Evolutionary conservation across 1,139 yeast genomes (phyloP).

Genomic region (Candida mesenterica): DNA sequence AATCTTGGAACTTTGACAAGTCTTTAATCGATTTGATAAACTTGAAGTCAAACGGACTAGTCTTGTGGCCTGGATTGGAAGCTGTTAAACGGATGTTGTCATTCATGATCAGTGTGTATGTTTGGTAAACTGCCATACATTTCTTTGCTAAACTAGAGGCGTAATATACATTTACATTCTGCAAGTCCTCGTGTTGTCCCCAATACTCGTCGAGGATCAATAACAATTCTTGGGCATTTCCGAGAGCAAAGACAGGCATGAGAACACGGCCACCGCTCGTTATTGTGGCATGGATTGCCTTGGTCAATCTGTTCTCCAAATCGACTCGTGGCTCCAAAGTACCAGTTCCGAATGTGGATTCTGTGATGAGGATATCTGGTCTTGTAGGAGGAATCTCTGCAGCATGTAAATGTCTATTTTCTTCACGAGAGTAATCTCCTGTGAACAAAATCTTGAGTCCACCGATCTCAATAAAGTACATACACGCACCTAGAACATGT

Average conservation of each 20-base stretch:
- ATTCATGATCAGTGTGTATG: slow-evolving; percentile 96
- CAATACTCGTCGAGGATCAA: slow-evolving; percentile 92
- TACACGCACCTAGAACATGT: slow-evolving; percentile 97
- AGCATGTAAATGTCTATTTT: slow-evolving; percentile 89
- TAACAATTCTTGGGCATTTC: slow-evolving; percentile 92
- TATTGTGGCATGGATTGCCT: slow-evolving; percentile 78
- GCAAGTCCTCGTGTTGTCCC: slow-evolving; percentile 80
- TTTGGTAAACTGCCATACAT: slow-evolving; percentile 96
- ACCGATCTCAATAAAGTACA: slow-evolving; percentile 93
- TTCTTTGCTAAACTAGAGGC: slow-evolving; percentile 93
- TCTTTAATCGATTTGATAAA: slow-evolving; percentile 78
- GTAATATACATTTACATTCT: slow-evolving; percentile 77
- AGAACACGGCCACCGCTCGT: slow-evolving; percentile 89
- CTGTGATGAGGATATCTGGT: slow-evolving; percentile 90
- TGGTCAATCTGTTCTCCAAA: slow-evolving; percentile 78
- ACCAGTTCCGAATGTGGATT: slow-evolving; percentile 97
- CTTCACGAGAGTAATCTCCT: slow-evolving; percentile 95
- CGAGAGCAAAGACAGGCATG: slow-evolving; percentile 93
- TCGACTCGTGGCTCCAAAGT: slow-evolving; percentile 90
- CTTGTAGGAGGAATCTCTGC: slow-evolving; percentile 91
- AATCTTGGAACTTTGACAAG: slow-evolving; percentile 82
- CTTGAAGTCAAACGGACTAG: slow-evolving; percentile 87
- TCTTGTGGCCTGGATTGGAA: slow-evolving; percentile 30
- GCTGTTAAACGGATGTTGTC: slow-evolving; percentile 80
- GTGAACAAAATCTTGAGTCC: slow-evolving; percentile 88